A percentile compares a stretch with the other conserved stretches of the same genome.
phyloP scores from a whole-genome alignment of 2,329 filamentous ascomycete species.

The Atkinsonella hypoxylon region DNA sequence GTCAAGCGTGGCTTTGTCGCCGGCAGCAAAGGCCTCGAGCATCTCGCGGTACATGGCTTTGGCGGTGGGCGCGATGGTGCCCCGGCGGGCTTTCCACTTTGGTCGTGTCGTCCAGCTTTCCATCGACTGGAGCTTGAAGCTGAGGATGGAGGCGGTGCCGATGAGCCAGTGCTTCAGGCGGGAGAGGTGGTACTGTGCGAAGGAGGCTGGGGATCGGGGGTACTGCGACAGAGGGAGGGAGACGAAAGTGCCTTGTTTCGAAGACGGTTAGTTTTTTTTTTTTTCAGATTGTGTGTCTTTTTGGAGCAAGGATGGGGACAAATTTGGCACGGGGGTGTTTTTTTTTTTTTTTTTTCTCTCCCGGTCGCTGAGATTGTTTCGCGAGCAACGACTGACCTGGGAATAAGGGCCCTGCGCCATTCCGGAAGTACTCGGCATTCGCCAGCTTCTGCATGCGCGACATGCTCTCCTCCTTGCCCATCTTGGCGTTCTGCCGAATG shows the following conservation, averaged over 20 bases:
- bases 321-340: background rate
- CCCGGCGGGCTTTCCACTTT: constrained; percentile 29
- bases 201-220: constrained; percentile 15
- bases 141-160: constrained; percentile 23
- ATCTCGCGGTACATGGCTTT: constrained; percentile 48
- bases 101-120: constrained; percentile 28
- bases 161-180: constrained; percentile 23
- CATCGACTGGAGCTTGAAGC: constrained; percentile 34
- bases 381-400: constrained; percentile 16
- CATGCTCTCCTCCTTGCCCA: constrained; percentile 19
- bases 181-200: constrained; percentile 25
- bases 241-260: constrained; percentile 33
- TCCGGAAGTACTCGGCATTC: constrained; percentile 21
- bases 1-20: constrained; percentile 38
- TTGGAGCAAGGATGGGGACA: background rate
- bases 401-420: constrained; percentile 22
- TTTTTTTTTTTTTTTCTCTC: too few relatives aligned
- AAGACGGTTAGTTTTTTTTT: background rate
- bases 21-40: constrained; percentile 48
- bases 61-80: constrained; percentile 37
- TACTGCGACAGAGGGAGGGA: constrained; percentile 27
- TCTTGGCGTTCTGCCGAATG: constrained; percentile 13
- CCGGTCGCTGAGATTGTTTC: too few relatives aligned
- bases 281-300: background rate
- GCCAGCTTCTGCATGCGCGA: constrained; percentile 19